Conservation (phyloP, 2,329 filamentous ascomycete genomes). For the Trichoderma semiorbis region DNA sequence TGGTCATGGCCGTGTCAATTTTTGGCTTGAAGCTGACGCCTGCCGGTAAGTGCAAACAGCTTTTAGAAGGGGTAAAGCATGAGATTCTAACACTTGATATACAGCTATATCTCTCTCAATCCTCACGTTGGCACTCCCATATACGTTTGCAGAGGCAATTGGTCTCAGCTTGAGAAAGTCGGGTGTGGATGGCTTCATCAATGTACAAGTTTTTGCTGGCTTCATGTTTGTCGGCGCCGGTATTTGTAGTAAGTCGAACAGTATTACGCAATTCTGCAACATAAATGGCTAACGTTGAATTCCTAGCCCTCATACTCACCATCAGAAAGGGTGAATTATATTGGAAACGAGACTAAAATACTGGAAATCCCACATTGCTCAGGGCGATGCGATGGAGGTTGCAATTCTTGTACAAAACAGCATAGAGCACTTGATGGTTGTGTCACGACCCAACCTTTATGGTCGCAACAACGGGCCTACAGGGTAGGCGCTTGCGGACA, state of each 20-base stretch:
- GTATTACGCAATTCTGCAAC: too few species aligned
- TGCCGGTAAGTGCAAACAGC: not conserved
- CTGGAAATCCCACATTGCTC: not conserved
- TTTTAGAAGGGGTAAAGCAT: not conserved
- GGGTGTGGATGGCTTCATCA: not conserved
- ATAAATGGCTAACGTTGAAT: not conserved
- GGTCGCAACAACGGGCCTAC: too few species aligned
- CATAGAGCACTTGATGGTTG: not conserved
- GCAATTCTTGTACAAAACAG: not conserved
- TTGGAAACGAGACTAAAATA: not conserved
- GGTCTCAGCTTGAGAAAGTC: conserved; percentile 1
- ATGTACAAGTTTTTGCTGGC: not conserved
- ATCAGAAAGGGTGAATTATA: not conserved
- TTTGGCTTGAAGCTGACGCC: not conserved
- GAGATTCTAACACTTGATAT: not conserved
- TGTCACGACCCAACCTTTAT: too few species aligned
- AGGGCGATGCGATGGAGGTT: not conserved
- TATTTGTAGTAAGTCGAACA: not conserved
- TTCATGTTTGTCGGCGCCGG: not conserved
- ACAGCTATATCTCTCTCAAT: conserved; percentile 2
- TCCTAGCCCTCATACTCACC: not conserved
- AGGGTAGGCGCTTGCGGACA: too few species aligned
- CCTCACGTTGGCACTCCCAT: not conserved
- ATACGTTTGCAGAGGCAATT: conserved; percentile 12
- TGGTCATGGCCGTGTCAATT: not conserved